Evolutionary conservation across 495 filamentous ascomycete species (phyloP), one percentile per base, ranked within the genome.

Genomic region (Hypoxylon fuscum): DNA sequence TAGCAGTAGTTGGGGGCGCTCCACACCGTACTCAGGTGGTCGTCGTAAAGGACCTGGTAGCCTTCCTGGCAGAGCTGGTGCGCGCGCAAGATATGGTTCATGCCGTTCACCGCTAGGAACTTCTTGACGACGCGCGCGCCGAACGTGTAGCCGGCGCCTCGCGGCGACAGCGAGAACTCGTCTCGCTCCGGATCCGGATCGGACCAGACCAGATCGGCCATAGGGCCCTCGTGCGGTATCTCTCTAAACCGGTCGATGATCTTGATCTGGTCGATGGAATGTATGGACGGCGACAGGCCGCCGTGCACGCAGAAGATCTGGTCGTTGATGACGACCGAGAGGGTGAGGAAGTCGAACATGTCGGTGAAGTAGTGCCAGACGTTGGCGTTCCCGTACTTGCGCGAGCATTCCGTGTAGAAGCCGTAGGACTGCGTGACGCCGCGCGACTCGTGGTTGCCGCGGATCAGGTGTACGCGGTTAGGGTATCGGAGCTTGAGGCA

Each of bases 331-430:
- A 98, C 95, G 32, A 98, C 96, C 62, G 90, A 95, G 41, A 98
- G 78, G 2, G 94, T 97, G 49, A 98, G 83, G 71, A 94, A 98
- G 77, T 98, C 95, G 76, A 98, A 98, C 94, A 98, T 97, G 77
- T 98, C 95, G 48, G 95, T 98, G 68, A 98, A 98, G 74, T 97
- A 94, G 72, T 98, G 96, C 95, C 95, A 98, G 8, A 98, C 96
- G 62, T 95, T 97, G 27, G 95, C 92, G 74, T 95, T 97, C 56
- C 93, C 94, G 74, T 98, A 98, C 74, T 98, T 98, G 50, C 95
- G 88, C 11, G 89, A 91, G 74, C 95, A 98, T 72, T 98, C 95
- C 2, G 95, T 98, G 69, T 98, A 98, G 77, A 98, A 98, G 45
- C 95, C 95, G 75, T 98, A 98, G 34, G 93, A 97, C 74, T 98